A percentile compares a stretch with the other conserved stretches of the same genome.
Conservation (phyloP, 306 rosid species). For the Spatholobus suberectus region DNA sequence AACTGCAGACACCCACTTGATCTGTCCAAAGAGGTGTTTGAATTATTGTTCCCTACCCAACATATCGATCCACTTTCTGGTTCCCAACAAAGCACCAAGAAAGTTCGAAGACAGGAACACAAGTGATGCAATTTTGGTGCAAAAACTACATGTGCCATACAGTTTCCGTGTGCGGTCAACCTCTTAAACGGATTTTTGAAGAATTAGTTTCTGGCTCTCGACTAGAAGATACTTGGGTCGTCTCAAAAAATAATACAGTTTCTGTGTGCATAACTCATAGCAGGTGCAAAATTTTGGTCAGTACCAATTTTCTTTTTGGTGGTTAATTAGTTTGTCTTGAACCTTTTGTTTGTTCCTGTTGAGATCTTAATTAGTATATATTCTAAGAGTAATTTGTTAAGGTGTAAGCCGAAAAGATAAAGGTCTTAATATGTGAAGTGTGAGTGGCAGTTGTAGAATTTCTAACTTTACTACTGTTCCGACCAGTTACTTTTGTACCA, state of each 20-base stretch:
- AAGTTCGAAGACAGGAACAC: conserved; percentile 44
- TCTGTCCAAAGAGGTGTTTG: conserved; percentile 44
- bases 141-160: neutral
- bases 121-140: conserved; percentile 23
- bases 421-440: conserved; percentile 31
- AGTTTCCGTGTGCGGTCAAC: neutral
- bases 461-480: conserved; percentile 51
- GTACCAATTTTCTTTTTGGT: neutral
- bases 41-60: conserved; percentile 47
- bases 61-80: conserved; percentile 17
- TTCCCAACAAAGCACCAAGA: conserved; percentile 45
- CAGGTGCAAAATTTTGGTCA: conserved; percentile 33
- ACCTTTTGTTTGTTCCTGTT: conserved; percentile 12
- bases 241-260: neutral
- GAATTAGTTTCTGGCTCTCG: neutral
- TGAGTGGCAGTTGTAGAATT: conserved; percentile 13
- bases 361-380: conserved; percentile 32
- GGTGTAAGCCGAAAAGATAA: conserved; percentile 40
- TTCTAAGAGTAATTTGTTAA: conserved; percentile 4
- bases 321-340: neutral
- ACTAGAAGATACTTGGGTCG: neutral
- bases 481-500: conserved; percentile 52
- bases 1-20: conserved; percentile 45
- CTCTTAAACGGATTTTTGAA: neutral
- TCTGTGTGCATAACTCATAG: conserved; percentile 16